Evolutionary conservation across 2,329 filamentous ascomycete species (phyloP).

Genomic region (Curvularia sp.): DNA sequence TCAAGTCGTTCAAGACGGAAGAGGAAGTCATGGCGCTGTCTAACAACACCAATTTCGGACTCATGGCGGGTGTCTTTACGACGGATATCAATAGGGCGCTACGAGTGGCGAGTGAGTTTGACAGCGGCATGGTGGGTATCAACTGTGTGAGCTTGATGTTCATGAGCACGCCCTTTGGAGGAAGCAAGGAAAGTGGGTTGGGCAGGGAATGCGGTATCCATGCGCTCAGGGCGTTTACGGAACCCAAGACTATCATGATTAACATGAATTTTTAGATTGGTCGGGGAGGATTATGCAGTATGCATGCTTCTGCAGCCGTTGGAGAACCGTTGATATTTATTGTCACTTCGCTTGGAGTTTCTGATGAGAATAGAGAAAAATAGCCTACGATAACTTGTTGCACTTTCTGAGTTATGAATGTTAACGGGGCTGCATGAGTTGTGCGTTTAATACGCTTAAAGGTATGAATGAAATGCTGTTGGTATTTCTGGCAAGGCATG

Average conservation of each 20-base stretch:
- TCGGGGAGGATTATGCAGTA: too few species aligned
- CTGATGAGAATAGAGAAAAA: too few species aligned
- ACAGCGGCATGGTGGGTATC: constrained; percentile 47
- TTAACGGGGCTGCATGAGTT: too few species aligned
- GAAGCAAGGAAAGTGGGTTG: constrained; percentile 59
- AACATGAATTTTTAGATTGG: constrained; percentile 47
- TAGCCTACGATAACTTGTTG: too few species aligned
- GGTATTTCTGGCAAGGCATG: not conserved
- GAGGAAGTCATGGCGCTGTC: constrained; percentile 51
- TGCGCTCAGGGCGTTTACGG: constrained; percentile 58
- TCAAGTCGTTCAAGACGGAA: constrained; percentile 50
- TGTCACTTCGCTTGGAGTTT: too few species aligned
- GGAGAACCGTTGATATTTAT: too few species aligned
- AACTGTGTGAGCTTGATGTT: constrained; percentile 49
- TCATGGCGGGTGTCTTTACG: constrained; percentile 51
- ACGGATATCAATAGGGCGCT: constrained; percentile 50
- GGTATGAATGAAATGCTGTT: not conserved
- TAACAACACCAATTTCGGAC: constrained; percentile 51
- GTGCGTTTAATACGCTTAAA: too few species aligned
- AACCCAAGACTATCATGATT: constrained; percentile 61
- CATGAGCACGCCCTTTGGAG: constrained; percentile 58
- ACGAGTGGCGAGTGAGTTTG: constrained; percentile 44
- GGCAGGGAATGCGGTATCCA: constrained; percentile 60
- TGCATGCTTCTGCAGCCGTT: too few species aligned
- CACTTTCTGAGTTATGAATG: too few species aligned